Evolutionary conservation across 768 basidiomycete species (phyloP), one percentile per base, ranked within the genome.

Genomic region (Sporobolomyces roseus): DNA sequence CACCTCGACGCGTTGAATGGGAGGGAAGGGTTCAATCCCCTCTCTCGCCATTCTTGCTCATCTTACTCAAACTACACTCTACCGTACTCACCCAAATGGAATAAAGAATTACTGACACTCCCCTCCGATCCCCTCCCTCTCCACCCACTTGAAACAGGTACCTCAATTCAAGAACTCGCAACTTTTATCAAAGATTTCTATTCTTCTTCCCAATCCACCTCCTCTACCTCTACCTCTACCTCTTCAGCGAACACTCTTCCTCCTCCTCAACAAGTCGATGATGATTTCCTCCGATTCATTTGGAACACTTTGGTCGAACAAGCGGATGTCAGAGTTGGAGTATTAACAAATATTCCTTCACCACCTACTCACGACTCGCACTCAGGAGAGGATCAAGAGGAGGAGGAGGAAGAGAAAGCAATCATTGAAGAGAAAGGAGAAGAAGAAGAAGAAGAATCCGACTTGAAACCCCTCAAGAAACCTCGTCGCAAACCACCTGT

Each of bases 301-400:
- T 93, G 90, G 90, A 86, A 87, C 0, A 80, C 90, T 36, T 82
- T 93, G 48, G 85, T 87, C 29, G 85, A 85, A 70, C 87, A 90
- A 69, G 84, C 88, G 0, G 86, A 86, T 8, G 84, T 92, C 43
- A 81, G 84, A 48, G 85, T 93, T n/a, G 91, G 91, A 21, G 84
- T 82, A 1, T 80, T 81, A 50, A 82, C 29, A 23, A 43, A 16
- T 33, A 27, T 85, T 61, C 29, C 32, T 8, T 4, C 12, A 12
- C 32, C 52, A 8, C 79, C 80, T 9, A 30, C 19, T 21, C 33
- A n/a, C 45, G 23, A 46, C 45, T 21, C 17, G 12, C 21, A 46
- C 13, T 21, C 32, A 29, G 12, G 38, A 41, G 29, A 63, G 56
- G 10, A 48, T 13, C 2, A n/a, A 32, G 55, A 32, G 41, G 41